Evolutionary conservation across 768 basidiomycete species (phyloP), one percentile per base, ranked within the genome.

Genomic region (Infundibulicybe gibba): DNA sequence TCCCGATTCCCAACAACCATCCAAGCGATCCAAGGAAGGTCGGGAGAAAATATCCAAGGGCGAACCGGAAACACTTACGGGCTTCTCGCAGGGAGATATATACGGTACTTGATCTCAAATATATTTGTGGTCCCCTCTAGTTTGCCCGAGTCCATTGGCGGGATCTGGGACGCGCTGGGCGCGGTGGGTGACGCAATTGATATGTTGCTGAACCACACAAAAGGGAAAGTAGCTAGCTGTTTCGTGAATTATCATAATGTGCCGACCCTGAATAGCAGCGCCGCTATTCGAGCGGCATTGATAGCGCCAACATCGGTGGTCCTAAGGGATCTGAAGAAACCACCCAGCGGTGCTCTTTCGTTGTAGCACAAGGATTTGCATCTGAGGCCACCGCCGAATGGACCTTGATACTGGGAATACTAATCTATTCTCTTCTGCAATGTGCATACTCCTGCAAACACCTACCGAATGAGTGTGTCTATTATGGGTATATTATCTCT

Each of bases 181-280:
- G n/a, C n/a, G 0, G 85, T 90, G 0, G 80, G 90, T 61, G 86
- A 95, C 64, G 93, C 92, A 0, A 85, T 97, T 0, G 93, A 97
- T 47, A 65, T 1, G 77, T 93, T 13, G 53, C 84, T 9, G 38
- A n/a, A n/a, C n/a, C n/a, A n/a, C n/a, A n/a, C n/a, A n/a, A n/a
- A n/a, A n/a, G n/a, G n/a, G n/a, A n/a, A n/a, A n/a, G n/a, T n/a
- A n/a, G n/a, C n/a, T n/a, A n/a, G n/a, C n/a, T n/a, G n/a, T n/a
- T n/a, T n/a, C n/a, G n/a, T n/a, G n/a, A n/a, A n/a, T n/a, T n/a
- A n/a, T n/a, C n/a, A n/a, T n/a, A n/a, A n/a, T n/a, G n/a, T n/a
- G 46, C 55, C 67, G 0, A 59, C 71, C 0, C 57, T 87, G 1
- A 76, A 78, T 41, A 53, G 51, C 9, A 56, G 56, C 16, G n/a